Conservation (phyloP, 306 rosid species). For the Senna tora region DNA sequence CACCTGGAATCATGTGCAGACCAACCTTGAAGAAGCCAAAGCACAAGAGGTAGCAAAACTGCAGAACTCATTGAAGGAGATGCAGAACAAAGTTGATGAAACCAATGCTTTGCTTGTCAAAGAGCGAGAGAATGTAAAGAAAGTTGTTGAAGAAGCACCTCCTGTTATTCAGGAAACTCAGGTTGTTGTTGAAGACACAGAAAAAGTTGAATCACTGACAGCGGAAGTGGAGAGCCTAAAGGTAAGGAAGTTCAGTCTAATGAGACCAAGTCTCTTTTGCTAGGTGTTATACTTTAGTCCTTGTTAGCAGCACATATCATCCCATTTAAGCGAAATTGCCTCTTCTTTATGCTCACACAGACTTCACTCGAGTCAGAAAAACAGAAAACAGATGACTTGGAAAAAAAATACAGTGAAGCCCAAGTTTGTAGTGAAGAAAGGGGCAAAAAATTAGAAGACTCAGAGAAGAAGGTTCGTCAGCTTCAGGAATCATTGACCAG, state of each 20-base stretch:
- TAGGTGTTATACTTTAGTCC: slow-evolving; percentile 22
- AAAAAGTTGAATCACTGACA: slow-evolving; percentile 68
- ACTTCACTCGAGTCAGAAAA: slow-evolving; percentile 60
- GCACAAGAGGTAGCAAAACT: slow-evolving; percentile 76
- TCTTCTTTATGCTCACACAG: slow-evolving; percentile 43
- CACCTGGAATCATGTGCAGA: slow-evolving; percentile 56
- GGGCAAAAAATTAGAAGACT: slow-evolving; percentile 61
- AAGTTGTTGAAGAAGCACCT: slow-evolving; percentile 71
- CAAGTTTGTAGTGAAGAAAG: slow-evolving; percentile 53
- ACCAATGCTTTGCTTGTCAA: slow-evolving; percentile 60
- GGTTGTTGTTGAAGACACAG: slow-evolving; percentile 78
- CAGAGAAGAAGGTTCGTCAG: slow-evolving; percentile 71
- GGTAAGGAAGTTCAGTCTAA: slow-evolving; percentile 52
- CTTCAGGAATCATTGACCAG: slow-evolving; percentile 80
- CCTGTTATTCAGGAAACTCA: slow-evolving; percentile 78
- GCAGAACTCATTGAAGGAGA: slow-evolving; percentile 70
- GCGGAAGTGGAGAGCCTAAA: slow-evolving; percentile 67
- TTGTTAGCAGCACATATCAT: slow-evolving; percentile 26
- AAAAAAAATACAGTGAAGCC: slow-evolving; percentile 67
- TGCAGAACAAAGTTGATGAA: slow-evolving; percentile 69
- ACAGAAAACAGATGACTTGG: slow-evolving; percentile 58
- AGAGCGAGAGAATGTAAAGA: slow-evolving; percentile 73
- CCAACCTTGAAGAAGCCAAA: slow-evolving; percentile 85
- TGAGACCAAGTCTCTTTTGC: slow-evolving; percentile 24
- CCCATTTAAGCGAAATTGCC: slow-evolving; percentile 33